Evolutionary conservation across 352 stramenopile genomes (phyloP).

Genomic region (Plasmopara halstedii): DNA sequence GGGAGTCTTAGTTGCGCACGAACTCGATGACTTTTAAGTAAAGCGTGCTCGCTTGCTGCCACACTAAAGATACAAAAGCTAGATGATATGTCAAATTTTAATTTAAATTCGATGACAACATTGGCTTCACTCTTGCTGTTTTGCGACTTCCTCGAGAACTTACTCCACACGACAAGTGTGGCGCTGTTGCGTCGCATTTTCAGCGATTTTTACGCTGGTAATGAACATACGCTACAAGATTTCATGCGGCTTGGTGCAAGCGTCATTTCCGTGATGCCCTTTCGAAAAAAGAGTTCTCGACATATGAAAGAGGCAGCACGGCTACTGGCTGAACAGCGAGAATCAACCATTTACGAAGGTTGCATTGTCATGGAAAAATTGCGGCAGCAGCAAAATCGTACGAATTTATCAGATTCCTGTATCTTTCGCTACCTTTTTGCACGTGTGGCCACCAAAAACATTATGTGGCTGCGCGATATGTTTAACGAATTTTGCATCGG

Average conservation of each 20-base stretch:
- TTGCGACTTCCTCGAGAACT: slow-evolving; percentile 28
- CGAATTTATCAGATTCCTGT: not conserved
- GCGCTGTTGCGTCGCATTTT: slow-evolving; percentile 22
- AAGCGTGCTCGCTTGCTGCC: too few species aligned
- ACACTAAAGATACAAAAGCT: too few species aligned
- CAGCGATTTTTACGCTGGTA: slow-evolving; percentile 16
- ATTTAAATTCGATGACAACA: too few species aligned
- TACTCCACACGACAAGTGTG: slow-evolving; percentile 21
- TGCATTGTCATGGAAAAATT: not conserved
- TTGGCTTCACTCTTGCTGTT: slow-evolving; percentile 15
- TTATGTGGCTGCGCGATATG: slow-evolving; percentile 25
- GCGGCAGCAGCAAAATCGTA: not conserved
- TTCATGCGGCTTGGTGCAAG: slow-evolving; percentile 28
- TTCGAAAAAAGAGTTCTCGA: slow-evolving; percentile 3
- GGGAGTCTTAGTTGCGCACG: too few species aligned
- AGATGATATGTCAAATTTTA: too few species aligned
- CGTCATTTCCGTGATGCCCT: slow-evolving; percentile 22
- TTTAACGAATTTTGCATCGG: slow-evolving; percentile 26
- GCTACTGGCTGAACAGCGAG: slow-evolving; percentile 6
- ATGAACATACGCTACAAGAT: slow-evolving; percentile 24
- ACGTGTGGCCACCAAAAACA: slow-evolving; percentile 32
- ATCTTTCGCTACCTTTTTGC: slow-evolving; percentile 17
- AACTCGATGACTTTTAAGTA: too few species aligned
- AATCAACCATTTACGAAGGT: not conserved
- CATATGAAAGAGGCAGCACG: slow-evolving; percentile 8